Base-by-base conservation (phyloP, 495 filamentous ascomycete genomes). In the Acidomyces sp. region DNA sequence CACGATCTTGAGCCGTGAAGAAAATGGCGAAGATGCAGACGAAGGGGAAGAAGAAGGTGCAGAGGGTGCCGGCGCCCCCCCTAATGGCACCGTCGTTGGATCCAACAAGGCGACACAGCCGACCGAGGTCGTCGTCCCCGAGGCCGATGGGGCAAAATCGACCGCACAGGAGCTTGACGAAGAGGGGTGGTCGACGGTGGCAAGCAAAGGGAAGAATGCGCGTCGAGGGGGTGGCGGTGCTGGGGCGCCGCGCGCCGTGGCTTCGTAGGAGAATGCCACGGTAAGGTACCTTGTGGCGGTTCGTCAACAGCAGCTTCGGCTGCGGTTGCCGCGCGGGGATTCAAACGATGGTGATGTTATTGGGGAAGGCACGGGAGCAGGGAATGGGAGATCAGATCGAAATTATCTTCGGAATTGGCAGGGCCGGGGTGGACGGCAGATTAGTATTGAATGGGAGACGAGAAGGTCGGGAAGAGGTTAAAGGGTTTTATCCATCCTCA, bases 71-170 rank as follows among this genome's bases (percentile, higher is more conserved):
- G 30, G 60, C 15, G 51, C 33, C 3, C 28, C 49, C 17, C 55
- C 59, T 7, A 62, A 64, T 47, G 61, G 61, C 22, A 37, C 43
- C 6, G 59, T 59, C 35, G 45, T 50, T 9, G 44, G 52, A 30
- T n/a, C n/a, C n/a, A 59, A 62, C 47, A 61, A 62, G 46, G 56
- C 49, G 10, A 53, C 55, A n/a, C 61, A 64, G 51, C 61, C 59
- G 18, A 52, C 61, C 34, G 59, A 63, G 43, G 39, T 57, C 12
- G 49, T 53, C 2, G 16, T 34, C 20, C 47, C 51, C 7, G 37
- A 51, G 13, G 25, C 37, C 6, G 40, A 48, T 16, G 26, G 13
- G 24, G 21, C 41, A 3, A 42, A 45, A 34, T 27, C 42, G 10
- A 55, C 49, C 18, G 46, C 53, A 7, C 41, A 55, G 43, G 41